Evolutionary conservation across 1,284 basidiomycete genomes (phyloP).

Genomic region (Spongispora temasekensis): DNA sequence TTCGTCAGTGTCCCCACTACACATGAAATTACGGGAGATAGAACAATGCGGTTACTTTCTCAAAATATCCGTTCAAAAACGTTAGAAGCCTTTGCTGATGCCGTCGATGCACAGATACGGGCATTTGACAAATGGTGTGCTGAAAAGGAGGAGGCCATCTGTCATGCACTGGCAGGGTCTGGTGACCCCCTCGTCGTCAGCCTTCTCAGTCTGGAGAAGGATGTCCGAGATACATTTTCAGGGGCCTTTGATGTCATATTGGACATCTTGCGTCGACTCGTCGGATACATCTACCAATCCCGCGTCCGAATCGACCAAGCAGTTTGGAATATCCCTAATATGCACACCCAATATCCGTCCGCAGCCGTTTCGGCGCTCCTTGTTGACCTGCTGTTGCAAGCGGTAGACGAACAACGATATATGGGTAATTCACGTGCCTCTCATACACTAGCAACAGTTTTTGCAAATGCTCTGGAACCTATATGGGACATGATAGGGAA

Average conservation of each 20-base stretch:
- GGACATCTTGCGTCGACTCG: conserved; percentile 42
- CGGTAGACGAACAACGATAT: conserved; percentile 54
- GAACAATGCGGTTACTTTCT: conserved; percentile 19
- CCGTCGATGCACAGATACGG: conserved; percentile 60
- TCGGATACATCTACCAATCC: conserved; percentile 31
- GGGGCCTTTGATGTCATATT: conserved; percentile 57
- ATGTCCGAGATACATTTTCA: conserved; percentile 57
- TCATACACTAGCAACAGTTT: conserved; percentile 59
- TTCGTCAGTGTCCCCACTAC: conserved; percentile 35
- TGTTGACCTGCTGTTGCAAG: conserved; percentile 62
- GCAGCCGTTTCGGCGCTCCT: conserved; percentile 53
- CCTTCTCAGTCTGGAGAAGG: conserved; percentile 63
- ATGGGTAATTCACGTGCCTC: conserved; percentile 57
- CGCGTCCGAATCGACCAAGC: conserved; percentile 30
- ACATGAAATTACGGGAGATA: conserved; percentile 21
- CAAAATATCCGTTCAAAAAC: conserved; percentile 51
- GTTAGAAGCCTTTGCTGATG: conserved; percentile 80
- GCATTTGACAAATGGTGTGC: conserved; percentile 72
- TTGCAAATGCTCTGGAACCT: conserved; percentile 64
- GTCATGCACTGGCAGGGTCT: conserved; percentile 50
- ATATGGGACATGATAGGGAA: conserved; percentile 71
- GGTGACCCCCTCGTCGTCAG: conserved; percentile 56
- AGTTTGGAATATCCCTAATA: conserved; percentile 45
- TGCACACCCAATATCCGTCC: conserved; percentile 48
- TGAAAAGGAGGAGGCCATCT: conserved; percentile 63